Evolutionary conservation across 257 asterid genomes (phyloP).

Genomic region (Solanum pinnatisectum): DNA sequence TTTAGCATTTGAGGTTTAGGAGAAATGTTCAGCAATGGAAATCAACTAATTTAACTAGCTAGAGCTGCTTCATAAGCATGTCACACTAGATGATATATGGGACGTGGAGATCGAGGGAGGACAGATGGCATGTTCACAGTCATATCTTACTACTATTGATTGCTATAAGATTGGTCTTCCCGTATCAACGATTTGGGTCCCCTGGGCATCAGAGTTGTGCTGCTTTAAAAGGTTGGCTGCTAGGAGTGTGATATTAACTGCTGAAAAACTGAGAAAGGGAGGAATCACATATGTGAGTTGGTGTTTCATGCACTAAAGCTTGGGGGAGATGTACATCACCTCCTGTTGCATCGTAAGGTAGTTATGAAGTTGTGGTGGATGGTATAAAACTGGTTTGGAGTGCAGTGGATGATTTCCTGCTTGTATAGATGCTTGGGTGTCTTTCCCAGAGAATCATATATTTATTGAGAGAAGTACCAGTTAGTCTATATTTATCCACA

Average conservation of each 20-base stretch:
- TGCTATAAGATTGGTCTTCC: background rate
- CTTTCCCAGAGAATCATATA: background rate
- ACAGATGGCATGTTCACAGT: background rate
- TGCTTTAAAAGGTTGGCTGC: background rate
- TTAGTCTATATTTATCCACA: too few relatives aligned
- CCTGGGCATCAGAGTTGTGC: background rate
- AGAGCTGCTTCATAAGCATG: background rate
- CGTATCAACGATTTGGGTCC: background rate
- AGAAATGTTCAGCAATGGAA: background rate
- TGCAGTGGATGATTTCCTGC: background rate
- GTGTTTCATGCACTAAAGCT: background rate
- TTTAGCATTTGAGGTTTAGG: background rate
- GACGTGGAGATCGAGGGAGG: background rate
- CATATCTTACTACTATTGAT: background rate
- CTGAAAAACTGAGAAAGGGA: background rate
- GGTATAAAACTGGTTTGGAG: background rate
- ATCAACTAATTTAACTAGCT: background rate
- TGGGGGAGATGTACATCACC: background rate
- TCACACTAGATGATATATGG: background rate
- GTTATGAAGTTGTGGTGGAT: background rate
- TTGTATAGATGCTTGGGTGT: background rate
- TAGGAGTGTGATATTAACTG: background rate
- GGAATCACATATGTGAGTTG: background rate
- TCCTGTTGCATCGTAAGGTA: background rate
- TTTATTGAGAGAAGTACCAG: too few relatives aligned